Base-by-base conservation (phyloP, 225 moss, liverwort and hornwort species). In the Sphagnum contortum region DNA sequence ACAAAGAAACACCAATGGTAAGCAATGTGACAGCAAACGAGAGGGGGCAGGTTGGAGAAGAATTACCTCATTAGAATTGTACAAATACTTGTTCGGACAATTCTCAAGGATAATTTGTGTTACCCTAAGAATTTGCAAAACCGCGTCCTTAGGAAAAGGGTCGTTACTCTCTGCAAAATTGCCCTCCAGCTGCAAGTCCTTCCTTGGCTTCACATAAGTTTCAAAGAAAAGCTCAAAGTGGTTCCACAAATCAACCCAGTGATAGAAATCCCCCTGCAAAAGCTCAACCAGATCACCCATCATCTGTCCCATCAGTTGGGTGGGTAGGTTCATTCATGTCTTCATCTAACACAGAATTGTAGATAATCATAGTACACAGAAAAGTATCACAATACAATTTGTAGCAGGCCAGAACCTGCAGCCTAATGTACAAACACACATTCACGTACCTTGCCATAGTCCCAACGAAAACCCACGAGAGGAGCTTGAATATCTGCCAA, bases 191-290 rank as follows among this genome's bases (percentile, higher is more conserved):
- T 93, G 93, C 75, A 98, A 68, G 80, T 98, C 96, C 74, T 84
- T 98, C 67, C 96, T 87, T 69, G 89, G 50, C 77, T 93, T 98
- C 44, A 98, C 75, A 82, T 85, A 77, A 68, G 89, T 89, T 62
- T 98, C 96, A 78, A 93, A 98, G 73, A 98, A 98, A 55, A 80
- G 65, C 74, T 98, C 96, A 57, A 93, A 98, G 74, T 89, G 86
- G 70, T 93, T 91, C 70, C 92, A 75, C 49, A 98, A 80, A 70
- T 98, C 96, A 69, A 93, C 90, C 96, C 96, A 98, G 64, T 98
- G 96, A 84, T 93, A 85, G 67, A 92, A 89, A 49, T 98, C 96
- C 14, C 96, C 93, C 94, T 94, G 84, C 69, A 48, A 13, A 59
- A 58, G 10, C 45, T 50, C 64, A 65, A 50, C 29, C 51, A 8